Conservation (phyloP, 1,284 basidiomycete species). For the Laetiporus sulphureus region DNA sequence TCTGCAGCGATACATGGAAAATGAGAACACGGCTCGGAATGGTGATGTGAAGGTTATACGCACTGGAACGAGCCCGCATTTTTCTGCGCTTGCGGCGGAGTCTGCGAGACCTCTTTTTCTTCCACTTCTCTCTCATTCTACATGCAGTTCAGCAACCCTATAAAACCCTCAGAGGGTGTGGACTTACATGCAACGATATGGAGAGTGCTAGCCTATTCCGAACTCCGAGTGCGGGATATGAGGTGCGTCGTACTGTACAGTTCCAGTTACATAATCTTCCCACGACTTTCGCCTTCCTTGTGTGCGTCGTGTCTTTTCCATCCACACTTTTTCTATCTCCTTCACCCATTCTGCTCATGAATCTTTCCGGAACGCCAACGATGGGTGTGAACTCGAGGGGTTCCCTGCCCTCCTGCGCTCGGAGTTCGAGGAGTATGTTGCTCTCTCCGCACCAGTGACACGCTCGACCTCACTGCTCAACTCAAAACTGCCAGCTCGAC, state of each 20-base stretch:
- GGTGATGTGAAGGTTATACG: slow-evolving; percentile 27
- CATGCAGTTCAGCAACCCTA: slow-evolving; percentile 5
- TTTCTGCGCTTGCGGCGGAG: slow-evolving; percentile 86
- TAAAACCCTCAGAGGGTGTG: slow-evolving; percentile 1
- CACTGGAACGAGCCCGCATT: slow-evolving; percentile 87
- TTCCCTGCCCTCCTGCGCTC: slow-evolving; percentile 46
- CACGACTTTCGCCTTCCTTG: not conserved
- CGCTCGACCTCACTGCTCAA: slow-evolving; percentile 48
- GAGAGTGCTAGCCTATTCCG: slow-evolving; percentile 21
- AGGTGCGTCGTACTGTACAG: slow-evolving; percentile 39
- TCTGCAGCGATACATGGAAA: slow-evolving; percentile 18
- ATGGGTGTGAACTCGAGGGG: slow-evolving; percentile 30
- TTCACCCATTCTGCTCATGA: not conserved
- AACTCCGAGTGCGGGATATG: slow-evolving; percentile 17
- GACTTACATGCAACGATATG: slow-evolving; percentile 27
- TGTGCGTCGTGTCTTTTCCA: not conserved
- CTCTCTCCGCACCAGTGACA: slow-evolving; percentile 48
- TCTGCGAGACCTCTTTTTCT: slow-evolving; percentile 84
- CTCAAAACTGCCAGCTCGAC: slow-evolving; percentile 21
- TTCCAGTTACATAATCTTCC: slow-evolving; percentile 30
- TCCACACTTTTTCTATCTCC: not conserved
- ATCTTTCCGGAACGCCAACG: slow-evolving; percentile 25
- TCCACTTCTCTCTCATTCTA: slow-evolving; percentile 89
- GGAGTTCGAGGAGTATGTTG: slow-evolving; percentile 58
- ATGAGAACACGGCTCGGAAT: not conserved